Base-by-base conservation (phyloP, 306 rosid genomes). In the Medicago ruthenica region DNA sequence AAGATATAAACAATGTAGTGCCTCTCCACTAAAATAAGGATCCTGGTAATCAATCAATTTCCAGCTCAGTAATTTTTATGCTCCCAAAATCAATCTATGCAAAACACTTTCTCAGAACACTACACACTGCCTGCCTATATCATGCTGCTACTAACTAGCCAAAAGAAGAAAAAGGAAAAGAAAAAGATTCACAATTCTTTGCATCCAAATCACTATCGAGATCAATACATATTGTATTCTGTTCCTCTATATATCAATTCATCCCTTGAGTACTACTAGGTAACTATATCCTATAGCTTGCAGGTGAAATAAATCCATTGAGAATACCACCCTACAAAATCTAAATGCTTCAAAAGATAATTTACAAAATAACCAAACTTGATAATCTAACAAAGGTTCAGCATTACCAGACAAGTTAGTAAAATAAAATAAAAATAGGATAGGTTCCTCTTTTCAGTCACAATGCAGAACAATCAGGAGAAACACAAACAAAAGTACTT, bases 401-500 rank as follows among this genome's bases (percentile, higher is more conserved):
- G 13, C 50, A 44, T 44, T 10, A 44, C 6, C 13, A 9, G 11
- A 4, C 6, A 44, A 44, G 13, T 3, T 12, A 10, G 4, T 12
- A 44, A 44, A 44, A 44, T 3, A 44, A 44, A 9, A 44, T 9
- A 9, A 44, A 12, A 8, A 44, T 44, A 44, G 50, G 50, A 73
- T 80, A 17, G 79, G 82, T 59, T 74, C 83, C 21, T 27, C 4
- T 80, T 66, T 74, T 67, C 71, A 12, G 12, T 36, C 48, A 45
- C 10, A 73, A 73, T 7, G 1, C 64, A 20, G 83, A 67, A 13
- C 58, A 57, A 74, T 5, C 79, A 67, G 14, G 71, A 66, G 36
- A 74, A 74, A 0, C 79, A 74, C 55, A 80, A 80, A 40, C 75
- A 80, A 57, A 73, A 55, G 54, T 80, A 80, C 24, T 57, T 74